phyloP scores from a whole-genome alignment of 768 basidiomycete genomes.

The Suillus placidus region DNA sequence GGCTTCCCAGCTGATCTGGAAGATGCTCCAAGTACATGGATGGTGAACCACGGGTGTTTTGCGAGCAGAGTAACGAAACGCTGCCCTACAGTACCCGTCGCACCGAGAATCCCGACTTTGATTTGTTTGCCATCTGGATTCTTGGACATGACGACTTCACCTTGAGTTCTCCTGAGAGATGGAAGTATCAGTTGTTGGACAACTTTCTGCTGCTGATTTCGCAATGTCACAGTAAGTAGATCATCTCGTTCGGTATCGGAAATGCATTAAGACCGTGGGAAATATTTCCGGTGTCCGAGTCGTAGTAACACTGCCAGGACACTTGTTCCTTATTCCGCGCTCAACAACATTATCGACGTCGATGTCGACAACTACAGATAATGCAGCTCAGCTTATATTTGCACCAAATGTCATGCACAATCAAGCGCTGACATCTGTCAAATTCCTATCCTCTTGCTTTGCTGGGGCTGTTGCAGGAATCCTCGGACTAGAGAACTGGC shows the following conservation, averaged over 20 bases:
- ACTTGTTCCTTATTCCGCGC: not conserved
- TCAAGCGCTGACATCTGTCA: constrained; percentile 61
- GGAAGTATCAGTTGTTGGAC: not conserved
- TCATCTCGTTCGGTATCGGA: not conserved
- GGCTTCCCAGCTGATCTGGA: constrained; percentile 82
- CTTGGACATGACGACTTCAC: constrained; percentile 22
- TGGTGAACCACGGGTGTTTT: constrained; percentile 85
- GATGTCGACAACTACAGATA: constrained; percentile 54
- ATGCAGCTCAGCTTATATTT: constrained; percentile 63
- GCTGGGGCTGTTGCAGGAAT: constrained; percentile 88
- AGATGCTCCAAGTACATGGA: constrained; percentile 89
- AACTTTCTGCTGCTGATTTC: not conserved
- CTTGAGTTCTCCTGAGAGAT: constrained; percentile 6
- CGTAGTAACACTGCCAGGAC: not conserved
- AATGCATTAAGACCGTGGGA: not conserved
- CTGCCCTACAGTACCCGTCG: constrained; percentile 95
- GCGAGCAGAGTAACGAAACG: constrained; percentile 90
- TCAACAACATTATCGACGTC: constrained; percentile 25
- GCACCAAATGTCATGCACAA: constrained; percentile 69
- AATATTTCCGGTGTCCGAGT: constrained; percentile 1
- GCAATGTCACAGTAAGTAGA: not conserved
- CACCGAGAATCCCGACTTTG: constrained; percentile 80
- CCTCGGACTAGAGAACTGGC: constrained; percentile 83
- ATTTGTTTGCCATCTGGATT: constrained; percentile 26
- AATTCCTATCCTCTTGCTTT: constrained; percentile 83